Evolutionary conservation across 495 filamentous ascomycete species (phyloP), one percentile per base, ranked within the genome.

Genomic region (Penicillium canariense): DNA sequence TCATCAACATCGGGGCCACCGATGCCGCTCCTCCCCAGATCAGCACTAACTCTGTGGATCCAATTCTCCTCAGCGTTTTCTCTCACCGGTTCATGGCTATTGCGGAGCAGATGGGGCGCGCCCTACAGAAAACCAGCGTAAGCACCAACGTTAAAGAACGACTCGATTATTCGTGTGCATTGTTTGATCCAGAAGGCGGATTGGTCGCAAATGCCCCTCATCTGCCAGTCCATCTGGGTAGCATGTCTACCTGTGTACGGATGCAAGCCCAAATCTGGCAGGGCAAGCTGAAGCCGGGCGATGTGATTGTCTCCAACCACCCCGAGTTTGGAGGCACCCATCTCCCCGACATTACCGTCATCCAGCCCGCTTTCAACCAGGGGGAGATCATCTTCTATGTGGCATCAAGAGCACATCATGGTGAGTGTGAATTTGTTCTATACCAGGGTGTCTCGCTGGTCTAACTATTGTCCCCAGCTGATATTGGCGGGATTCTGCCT

Each of bases 281-380:
- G 58, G 90, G 88, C 14, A 93, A 88, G 56, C 75, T 98, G 26
- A 87, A 90, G 51, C 87, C 83, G 20, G 93, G 94, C 45, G 93
- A 98, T 72, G 94, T 97, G 1, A 80, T 98, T 50, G 90, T 97
- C 10, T 88, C 90, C 11, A 98, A 98, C 60, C 94, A 97, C 60
- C 93, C 93, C 12, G 91, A 91, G 54, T 96, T 85, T 67, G 93
- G 93, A 17, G 93, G 93, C 8, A 89, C 86, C 5, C 87, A 89
- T 71, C 75, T 96, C 2, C 91, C 91, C 1, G 93, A 98, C 67
- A 93, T 98, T 59, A 97, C 93, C 0, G 86, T 96, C 18, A 61
- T 77, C 17, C 96, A 91, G 48, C 93, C 93, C 0, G 92, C 91
- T 5, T 98, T 97, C 68, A 59, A 56, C 42, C 84, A 87, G 40